These are phyloP conservation scores for Fonsecaea monophora DNA, from an alignment of 2,329 filamentous ascomycete genomes.

Conservation along the genomic window DNA sequence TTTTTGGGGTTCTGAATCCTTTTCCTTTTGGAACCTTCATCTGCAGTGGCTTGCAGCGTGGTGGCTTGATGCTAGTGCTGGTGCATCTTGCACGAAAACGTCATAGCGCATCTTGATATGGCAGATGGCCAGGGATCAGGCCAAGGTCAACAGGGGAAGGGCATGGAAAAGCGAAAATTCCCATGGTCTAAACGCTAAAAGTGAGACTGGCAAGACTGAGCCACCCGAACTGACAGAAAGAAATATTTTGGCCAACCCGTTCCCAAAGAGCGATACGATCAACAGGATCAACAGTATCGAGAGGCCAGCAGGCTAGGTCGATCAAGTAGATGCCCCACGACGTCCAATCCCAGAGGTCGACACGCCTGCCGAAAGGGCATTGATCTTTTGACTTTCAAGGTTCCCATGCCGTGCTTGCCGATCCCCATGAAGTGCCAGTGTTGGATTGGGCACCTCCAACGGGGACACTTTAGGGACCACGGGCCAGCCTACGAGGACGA, in stretches of 20 bases:
- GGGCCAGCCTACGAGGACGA: neutral
- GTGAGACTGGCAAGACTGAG: neutral
- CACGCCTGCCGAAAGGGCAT: conserved; percentile 3
- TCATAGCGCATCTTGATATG: conserved; percentile 14
- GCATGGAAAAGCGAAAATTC: conserved; percentile 17
- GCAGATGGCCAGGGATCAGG: neutral
- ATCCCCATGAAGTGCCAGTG: neutral
- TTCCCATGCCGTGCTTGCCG: neutral
- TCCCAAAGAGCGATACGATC: neutral
- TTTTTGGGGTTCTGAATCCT: neutral
- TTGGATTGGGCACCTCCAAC: neutral
- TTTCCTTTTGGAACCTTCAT: neutral
- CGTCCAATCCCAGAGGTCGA: neutral
- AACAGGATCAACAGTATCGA: neutral
- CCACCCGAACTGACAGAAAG: neutral
- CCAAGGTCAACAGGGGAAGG: conserved; percentile 1
- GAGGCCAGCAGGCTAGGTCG: neutral
- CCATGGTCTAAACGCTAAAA: conserved; percentile 10
- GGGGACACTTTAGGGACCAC: neutral
- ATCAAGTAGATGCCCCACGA: neutral
- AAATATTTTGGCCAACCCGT: neutral
- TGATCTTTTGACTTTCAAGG: neutral
- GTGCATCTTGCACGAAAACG: neutral
- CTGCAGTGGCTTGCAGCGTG: neutral
- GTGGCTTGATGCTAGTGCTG: neutral